These are phyloP conservation scores for Glaciozyma antarctica DNA, from an alignment of 768 basidiomycete species.

Conservation along the genomic window DNA sequence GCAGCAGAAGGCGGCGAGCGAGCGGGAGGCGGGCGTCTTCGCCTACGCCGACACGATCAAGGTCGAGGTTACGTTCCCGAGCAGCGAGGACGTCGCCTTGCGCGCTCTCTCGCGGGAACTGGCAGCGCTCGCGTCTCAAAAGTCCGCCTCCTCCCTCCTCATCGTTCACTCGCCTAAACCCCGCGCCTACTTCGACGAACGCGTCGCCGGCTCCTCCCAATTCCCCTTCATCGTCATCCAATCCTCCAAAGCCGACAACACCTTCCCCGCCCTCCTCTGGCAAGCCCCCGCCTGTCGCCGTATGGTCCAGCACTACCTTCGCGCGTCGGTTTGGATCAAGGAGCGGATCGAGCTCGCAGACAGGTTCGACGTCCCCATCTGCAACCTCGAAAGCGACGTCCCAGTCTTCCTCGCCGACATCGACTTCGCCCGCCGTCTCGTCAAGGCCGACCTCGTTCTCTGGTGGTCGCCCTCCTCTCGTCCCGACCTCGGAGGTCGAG, in stretches of 20 bases:
- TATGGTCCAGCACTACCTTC: conserved; percentile 74
- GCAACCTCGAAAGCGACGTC: conserved; percentile 84
- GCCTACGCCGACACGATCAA: conserved; percentile 51
- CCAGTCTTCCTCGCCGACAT: conserved; percentile 81
- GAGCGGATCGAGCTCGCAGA: conserved; percentile 67
- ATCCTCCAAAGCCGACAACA: conserved; percentile 47
- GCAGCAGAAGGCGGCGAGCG: conserved; percentile 39
- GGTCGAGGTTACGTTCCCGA: conserved; percentile 59
- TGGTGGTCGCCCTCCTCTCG: conserved; percentile 92
- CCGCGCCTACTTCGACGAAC: conserved; percentile 66
- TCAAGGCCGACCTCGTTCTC: conserved; percentile 77
- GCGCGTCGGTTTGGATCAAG: conserved; percentile 68
- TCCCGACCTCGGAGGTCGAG: conserved; percentile 87
- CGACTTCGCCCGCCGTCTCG: conserved; percentile 74
- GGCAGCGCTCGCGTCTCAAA: conserved; percentile 60
- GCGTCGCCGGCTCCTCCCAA: conserved; percentile 59
- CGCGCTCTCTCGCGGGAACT: conserved; percentile 83
- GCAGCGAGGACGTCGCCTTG: conserved; percentile 65
- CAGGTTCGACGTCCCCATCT: conserved; percentile 74
- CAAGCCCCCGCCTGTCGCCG: conserved; percentile 68
- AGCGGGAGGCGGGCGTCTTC: conserved; percentile 49
- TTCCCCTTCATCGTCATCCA: conserved; percentile 84
- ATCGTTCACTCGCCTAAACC: conserved; percentile 81
- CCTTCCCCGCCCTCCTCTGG: conserved; percentile 81
- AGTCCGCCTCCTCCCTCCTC: conserved; percentile 51